A percentile compares a stretch with the other conserved stretches of the same genome.
Conservation (phyloP, 2,329 filamentous ascomycete species). For the Fusarium vanettenii region DNA sequence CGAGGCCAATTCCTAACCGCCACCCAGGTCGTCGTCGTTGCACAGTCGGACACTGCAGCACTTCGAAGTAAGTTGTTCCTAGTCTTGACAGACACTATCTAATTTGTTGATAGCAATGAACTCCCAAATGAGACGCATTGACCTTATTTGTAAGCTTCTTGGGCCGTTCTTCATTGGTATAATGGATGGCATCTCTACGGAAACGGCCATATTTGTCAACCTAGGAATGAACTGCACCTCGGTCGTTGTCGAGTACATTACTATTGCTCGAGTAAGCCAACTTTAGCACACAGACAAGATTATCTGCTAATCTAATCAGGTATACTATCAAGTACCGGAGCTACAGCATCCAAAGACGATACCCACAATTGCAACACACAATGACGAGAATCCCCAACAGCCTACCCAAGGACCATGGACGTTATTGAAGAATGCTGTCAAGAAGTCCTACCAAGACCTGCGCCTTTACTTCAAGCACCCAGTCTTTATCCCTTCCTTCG, state of each 20-base stretch:
- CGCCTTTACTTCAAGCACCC: slow-evolving; percentile 63
- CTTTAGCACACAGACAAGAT: too few species aligned
- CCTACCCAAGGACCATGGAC: not conserved
- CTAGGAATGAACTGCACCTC: slow-evolving; percentile 62
- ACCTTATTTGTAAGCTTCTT: slow-evolving; percentile 68
- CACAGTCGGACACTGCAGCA: slow-evolving; percentile 30
- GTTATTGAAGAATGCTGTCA: slow-evolving; percentile 6
- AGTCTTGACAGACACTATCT: not conserved
- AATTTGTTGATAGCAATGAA: slow-evolving; percentile 56
- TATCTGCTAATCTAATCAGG: slow-evolving; percentile 20
- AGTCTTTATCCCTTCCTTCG: slow-evolving; percentile 70
- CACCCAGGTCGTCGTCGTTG: slow-evolving; percentile 44
- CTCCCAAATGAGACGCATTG: slow-evolving; percentile 71
- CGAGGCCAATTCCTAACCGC: slow-evolving; percentile 3
- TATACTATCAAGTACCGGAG: slow-evolving; percentile 43
- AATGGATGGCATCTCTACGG: slow-evolving; percentile 61
- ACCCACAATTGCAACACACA: slow-evolving; percentile 1
- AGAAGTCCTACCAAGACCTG: slow-evolving; percentile 30
- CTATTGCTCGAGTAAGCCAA: slow-evolving; percentile 51
- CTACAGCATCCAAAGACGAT: slow-evolving; percentile 40
- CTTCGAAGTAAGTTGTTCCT: slow-evolving; percentile 25
- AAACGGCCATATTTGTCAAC: slow-evolving; percentile 60
- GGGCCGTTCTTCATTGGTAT: slow-evolving; percentile 67
- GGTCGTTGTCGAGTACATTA: slow-evolving; percentile 63
- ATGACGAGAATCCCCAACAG: not conserved